Percentiles rank a stretch among this genome's conserved stretches.
Evolutionary conservation across 2,329 filamentous ascomycete species (phyloP).

Genomic region (Colletotrichum musicola): DNA sequence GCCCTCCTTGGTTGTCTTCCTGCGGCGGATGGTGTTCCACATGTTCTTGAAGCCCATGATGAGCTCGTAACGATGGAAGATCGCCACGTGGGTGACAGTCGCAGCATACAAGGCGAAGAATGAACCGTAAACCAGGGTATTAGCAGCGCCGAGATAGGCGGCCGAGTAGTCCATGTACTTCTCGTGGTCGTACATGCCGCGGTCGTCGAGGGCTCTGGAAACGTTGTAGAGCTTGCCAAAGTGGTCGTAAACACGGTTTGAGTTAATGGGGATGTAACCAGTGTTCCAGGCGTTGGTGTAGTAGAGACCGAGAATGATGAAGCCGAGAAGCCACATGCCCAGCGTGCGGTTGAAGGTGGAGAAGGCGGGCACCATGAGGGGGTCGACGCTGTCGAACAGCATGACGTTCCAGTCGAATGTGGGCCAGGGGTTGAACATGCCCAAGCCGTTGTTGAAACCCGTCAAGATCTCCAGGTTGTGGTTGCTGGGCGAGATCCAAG

Average conservation of each 20-base stretch:
- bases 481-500: conserved; percentile 64
- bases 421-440: conserved; percentile 58
- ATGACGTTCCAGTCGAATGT: conserved; percentile 60
- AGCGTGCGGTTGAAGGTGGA: conserved; percentile 51
- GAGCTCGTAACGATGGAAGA: conserved; percentile 49
- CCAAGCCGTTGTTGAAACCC: conserved; percentile 53
- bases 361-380: conserved; percentile 50
- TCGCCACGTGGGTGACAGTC: conserved; percentile 46
- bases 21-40: conserved; percentile 45
- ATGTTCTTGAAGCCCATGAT: conserved; percentile 43
- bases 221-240: conserved; percentile 55
- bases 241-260: conserved; percentile 55
- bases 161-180: conserved; percentile 50
- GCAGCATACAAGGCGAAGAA: conserved; percentile 48
- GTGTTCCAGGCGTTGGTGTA: conserved; percentile 52
- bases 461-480: conserved; percentile 52
- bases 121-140: conserved; percentile 48
- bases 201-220: conserved; percentile 48
- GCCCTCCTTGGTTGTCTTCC: conserved; percentile 45
- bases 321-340: conserved; percentile 46
- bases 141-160: conserved; percentile 42
- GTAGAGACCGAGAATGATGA: conserved; percentile 48
- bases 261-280: conserved; percentile 56
- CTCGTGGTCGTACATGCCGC: conserved; percentile 51
- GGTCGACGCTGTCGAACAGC: conserved; percentile 45